Percentiles rank a stretch among this genome's conserved stretches.
Conservation (phyloP, 164 flowering plant species). For the Berberis vulgaris region DNA sequence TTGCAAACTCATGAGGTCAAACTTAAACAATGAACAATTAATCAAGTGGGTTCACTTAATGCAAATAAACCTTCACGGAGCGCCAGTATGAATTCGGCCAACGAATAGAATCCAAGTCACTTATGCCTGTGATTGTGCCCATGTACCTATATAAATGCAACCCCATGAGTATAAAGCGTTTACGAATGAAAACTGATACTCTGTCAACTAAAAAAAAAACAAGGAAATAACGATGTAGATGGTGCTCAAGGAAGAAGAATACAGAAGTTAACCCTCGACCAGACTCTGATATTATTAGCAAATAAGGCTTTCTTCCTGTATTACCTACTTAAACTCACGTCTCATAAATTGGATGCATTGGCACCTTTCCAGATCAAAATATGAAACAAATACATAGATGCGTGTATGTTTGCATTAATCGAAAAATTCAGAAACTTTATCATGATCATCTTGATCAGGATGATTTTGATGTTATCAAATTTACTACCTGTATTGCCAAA, state of each 20-base stretch:
- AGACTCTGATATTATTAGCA: neutral
- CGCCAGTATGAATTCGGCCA: neutral
- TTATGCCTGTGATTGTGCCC: neutral
- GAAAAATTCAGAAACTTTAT: too few relatives aligned
- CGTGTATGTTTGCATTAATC: too few relatives aligned
- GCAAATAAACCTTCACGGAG: neutral
- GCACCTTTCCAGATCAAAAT: too few relatives aligned
- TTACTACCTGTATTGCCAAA: too few relatives aligned
- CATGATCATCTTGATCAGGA: too few relatives aligned
- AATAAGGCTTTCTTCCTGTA: too few relatives aligned
- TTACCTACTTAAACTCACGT: too few relatives aligned
- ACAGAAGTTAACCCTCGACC: neutral
- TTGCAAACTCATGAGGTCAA: neutral
- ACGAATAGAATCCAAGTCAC: neutral
- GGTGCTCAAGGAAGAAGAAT: neutral
- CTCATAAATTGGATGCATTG: too few relatives aligned
- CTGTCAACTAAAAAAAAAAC: neutral
- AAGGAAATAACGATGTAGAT: neutral
- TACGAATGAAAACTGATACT: neutral
- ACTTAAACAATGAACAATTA: neutral
- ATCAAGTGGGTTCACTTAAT: neutral
- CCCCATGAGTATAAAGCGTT: neutral
- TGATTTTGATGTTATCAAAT: too few relatives aligned
- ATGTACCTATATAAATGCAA: slow-evolving; percentile 24
- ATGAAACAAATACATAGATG: too few relatives aligned